A percentile compares a stretch with the other conserved stretches of the same genome.
These are phyloP conservation scores for Kingdonia uniflora DNA, from an alignment of 164 flowering plant genomes.

Conservation along the genomic window DNA sequence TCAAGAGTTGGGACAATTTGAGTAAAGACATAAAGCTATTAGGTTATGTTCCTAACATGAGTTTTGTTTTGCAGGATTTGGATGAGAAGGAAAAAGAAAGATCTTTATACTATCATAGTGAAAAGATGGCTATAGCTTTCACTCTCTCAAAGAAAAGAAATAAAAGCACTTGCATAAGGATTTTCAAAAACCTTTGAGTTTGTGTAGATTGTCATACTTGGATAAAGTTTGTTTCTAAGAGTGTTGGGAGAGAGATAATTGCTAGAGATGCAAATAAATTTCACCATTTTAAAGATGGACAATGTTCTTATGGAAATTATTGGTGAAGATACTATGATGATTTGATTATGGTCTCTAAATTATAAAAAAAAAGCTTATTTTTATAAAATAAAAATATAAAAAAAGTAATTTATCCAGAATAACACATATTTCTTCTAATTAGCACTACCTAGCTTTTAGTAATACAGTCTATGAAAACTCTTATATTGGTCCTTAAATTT, in stretches of 20 bases:
- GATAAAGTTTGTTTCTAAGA: too few species aligned
- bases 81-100: conserved; percentile 31
- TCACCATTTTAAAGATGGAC: conserved; percentile 41
- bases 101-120: conserved; percentile 39
- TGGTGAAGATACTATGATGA: too few species aligned
- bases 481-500: too few species aligned
- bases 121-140: conserved; percentile 44
- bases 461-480: too few species aligned
- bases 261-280: conserved; percentile 45
- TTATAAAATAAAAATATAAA: too few species aligned
- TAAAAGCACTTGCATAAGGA: conserved; percentile 20
- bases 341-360: neutral
- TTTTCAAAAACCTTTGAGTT: conserved; percentile 46
- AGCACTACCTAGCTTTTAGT: too few species aligned
- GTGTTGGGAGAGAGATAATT: too few species aligned
- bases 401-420: too few species aligned
- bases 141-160: conserved; percentile 19
- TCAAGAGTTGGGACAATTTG: conserved; percentile 20
- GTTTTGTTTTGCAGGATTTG: conserved; percentile 36
- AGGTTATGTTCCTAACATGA: conserved; percentile 45
- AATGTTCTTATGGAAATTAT: too few species aligned
- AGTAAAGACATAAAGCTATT: conserved; percentile 20
- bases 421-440: too few species aligned
- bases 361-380: too few species aligned
- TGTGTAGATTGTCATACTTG: conserved; percentile 54